A percentile compares a stretch with the other conserved stretches of the same genome.
phyloP scores from a whole-genome alignment of 768 basidiomycete genomes.

The Tubosaeta sp. region DNA sequence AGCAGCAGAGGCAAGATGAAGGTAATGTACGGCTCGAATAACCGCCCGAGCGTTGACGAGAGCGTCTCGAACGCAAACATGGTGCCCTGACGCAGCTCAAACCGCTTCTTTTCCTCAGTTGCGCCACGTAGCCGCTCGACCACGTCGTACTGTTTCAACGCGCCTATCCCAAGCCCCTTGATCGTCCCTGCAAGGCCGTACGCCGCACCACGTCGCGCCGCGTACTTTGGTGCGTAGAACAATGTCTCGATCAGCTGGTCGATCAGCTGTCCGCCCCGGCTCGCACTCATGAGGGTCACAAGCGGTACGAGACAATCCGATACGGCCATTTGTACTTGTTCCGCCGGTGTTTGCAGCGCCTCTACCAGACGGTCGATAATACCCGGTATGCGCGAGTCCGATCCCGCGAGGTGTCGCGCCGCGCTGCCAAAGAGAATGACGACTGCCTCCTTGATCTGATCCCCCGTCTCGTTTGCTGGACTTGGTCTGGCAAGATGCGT shows the following conservation, averaged over 20 bases:
- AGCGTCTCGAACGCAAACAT: conserved; percentile 95
- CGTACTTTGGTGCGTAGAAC: conserved; percentile 80
- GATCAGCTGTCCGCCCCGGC: conserved; percentile 49
- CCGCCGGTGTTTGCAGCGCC: conserved; percentile 89
- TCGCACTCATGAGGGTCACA: conserved; percentile 58
- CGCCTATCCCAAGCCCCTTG: conserved; percentile 83
- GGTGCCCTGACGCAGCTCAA: conserved; percentile 86
- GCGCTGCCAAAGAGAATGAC: conserved; percentile 93
- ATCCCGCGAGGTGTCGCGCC: conserved; percentile 77
- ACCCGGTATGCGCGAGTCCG: conserved; percentile 70
- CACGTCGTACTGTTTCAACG: conserved; percentile 81
- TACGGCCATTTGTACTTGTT: conserved; percentile 95
- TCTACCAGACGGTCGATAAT: conserved; percentile 86
- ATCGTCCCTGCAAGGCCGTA: conserved; percentile 93
- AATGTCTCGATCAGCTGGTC: conserved; percentile 75
- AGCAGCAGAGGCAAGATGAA: conserved; percentile 82
- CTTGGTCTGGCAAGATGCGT: conserved; percentile 53
- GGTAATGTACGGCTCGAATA: conserved; percentile 91
- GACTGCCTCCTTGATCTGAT: conserved; percentile 91
- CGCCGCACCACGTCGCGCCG: conserved; percentile 91
- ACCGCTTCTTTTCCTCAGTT: conserved; percentile 84
- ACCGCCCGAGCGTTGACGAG: conserved; percentile 76
- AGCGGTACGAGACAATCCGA: conserved; percentile 92
- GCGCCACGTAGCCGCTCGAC: conserved; percentile 69
- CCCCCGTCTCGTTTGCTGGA: conserved; percentile 66